Base-by-base conservation (phyloP, 1,284 basidiomycete species). In the Rhodofomes roseus region DNA sequence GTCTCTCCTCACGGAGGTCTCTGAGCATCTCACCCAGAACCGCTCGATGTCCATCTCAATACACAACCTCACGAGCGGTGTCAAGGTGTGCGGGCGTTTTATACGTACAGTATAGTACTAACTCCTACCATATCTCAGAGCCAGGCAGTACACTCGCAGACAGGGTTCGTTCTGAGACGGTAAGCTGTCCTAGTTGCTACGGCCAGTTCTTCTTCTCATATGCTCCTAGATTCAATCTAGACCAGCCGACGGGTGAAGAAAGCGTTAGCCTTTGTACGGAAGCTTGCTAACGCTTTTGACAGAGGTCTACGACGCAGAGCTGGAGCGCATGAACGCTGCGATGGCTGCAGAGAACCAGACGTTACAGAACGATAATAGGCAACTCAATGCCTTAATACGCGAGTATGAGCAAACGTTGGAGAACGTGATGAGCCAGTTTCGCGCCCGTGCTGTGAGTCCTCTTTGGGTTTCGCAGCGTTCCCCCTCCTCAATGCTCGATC, bases 401-500 rank as follows among this genome's bases (percentile, higher is more conserved):
- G 96, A 99, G 73, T 98, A 97, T 71, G 97, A 99, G 73, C 90
- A 93, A 69, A 98, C 96, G 0, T 79, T 99, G 52, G 97, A 99
- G 74, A 92, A 85, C 16, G 86, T 98, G 52, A 99, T 99, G 96
- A 85, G 87, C 77, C 86, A 90, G 63, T 99, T 99, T 76, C 83
- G 96, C 59, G 91, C 88, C 60, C 88, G 93, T 57, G 95, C 96
- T 31, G 95, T 97, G 73, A 69, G 93, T 85, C 27, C 37, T 55
- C 23, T 50, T 29, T 29, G 23, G 72, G 31, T 11, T 23, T 55
- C 44, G 31, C 60, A 23, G 12, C 27, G 29, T 60, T 44, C 59
- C 29, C n/a, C 25, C 53, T 55, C 46, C 39, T 55, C 18, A 52
- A 37, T 11, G 29, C 48, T 56, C 46, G 22, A 43, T 46, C 36